Percentiles rank a stretch among this genome's conserved stretches.
Conservation (phyloP, 176 grass and related monocot genomes). For the Elaeis guineensis region DNA sequence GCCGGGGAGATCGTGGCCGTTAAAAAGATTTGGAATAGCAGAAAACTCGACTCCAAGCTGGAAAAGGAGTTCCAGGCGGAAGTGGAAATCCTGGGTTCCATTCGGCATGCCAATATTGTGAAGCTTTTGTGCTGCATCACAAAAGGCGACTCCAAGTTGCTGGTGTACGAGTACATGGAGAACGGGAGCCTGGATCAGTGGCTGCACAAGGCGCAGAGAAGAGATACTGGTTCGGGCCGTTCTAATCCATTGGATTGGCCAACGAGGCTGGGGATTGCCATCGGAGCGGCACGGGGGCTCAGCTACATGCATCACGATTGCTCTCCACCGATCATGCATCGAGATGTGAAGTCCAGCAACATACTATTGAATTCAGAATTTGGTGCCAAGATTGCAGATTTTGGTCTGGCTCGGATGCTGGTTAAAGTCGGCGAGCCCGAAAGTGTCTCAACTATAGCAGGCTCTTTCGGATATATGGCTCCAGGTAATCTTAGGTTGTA, state of each 20-base stretch:
- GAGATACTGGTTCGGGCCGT: slow-evolving; percentile 8
- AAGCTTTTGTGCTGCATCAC: slow-evolving; percentile 81
- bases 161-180: slow-evolving; percentile 87
- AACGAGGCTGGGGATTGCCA: slow-evolving; percentile 43
- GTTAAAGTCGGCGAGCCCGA: slow-evolving; percentile 49
- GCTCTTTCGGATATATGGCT: slow-evolving; percentile 76
- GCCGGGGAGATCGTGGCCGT: slow-evolving; percentile 41
- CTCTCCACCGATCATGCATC: slow-evolving; percentile 46
- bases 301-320: slow-evolving; percentile 84
- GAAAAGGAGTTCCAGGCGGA: slow-evolving; percentile 60
- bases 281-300: slow-evolving; percentile 52
- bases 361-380: slow-evolving; percentile 61
- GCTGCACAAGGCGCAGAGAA: slow-evolving; percentile 41
- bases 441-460: slow-evolving; percentile 51
- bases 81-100: slow-evolving; percentile 61
- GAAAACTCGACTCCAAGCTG: slow-evolving; percentile 22
- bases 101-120: slow-evolving; percentile 73
- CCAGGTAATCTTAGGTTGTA: slow-evolving; percentile 32
- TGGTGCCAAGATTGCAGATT: slow-evolving; percentile 65
- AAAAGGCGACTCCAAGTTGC: slow-evolving; percentile 41
- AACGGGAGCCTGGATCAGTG: slow-evolving; percentile 63
- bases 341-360: slow-evolving; percentile 90
- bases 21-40: slow-evolving; percentile 46
- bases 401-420: slow-evolving; percentile 60
- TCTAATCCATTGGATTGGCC: slow-evolving; percentile 45